Percentiles rank a stretch among this genome's conserved stretches.
Evolutionary conservation across 805 yeast genomes (phyloP).

Genomic region (Yamadazyma ubonensis): DNA sequence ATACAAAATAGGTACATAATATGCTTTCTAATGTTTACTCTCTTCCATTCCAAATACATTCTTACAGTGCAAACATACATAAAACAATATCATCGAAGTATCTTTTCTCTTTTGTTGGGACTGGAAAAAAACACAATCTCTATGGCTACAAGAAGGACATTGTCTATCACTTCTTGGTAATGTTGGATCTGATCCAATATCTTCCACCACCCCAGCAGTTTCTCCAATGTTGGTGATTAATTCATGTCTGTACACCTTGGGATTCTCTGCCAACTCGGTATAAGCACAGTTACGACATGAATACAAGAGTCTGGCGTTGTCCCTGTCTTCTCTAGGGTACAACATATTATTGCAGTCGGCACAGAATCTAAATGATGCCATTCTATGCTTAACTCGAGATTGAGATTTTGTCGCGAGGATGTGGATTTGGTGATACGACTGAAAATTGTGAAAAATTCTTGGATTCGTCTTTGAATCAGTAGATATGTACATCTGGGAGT

Average conservation of each 20-base stretch:
- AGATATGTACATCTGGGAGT: no score
- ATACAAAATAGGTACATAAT: constrained; percentile 1
- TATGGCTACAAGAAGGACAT: constrained; percentile 85
- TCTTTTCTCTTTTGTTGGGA: constrained; percentile 93
- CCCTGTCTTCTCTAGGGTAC: constrained; percentile 94
- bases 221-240: constrained; percentile 88
- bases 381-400: constrained; percentile 21
- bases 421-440: no score
- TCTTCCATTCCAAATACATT: constrained; percentile 52
- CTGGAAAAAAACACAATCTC: constrained; percentile 95
- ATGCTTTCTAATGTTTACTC: not conserved
- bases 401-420: not conserved
- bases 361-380: constrained; percentile 95
- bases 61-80: constrained; percentile 86
- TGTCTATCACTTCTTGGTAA: constrained; percentile 92
- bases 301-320: constrained; percentile 68
- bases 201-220: constrained; percentile 96
- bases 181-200: constrained; percentile 96
- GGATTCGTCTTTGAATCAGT: no score
- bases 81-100: constrained; percentile 91
- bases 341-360: constrained; percentile 97
- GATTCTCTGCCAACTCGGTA: constrained; percentile 85
- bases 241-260: constrained; percentile 90
- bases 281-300: constrained; percentile 95
- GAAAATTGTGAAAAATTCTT: no score